phyloP scores from a whole-genome alignment of 2,329 filamentous ascomycete genomes.

The Herpotrichia juniperi region DNA sequence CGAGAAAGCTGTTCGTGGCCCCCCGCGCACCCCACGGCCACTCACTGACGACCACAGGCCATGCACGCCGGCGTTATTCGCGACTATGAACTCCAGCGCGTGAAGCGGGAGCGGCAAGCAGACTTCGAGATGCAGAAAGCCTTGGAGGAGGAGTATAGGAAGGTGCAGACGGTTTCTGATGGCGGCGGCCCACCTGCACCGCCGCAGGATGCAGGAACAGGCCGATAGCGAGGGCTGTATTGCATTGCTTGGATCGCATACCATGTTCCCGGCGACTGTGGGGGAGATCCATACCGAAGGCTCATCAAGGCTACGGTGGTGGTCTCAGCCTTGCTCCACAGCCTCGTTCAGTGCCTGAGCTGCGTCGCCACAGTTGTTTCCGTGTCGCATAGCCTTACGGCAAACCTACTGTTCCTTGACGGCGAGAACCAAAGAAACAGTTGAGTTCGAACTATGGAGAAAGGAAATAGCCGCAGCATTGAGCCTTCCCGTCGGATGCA shows the following conservation, averaged over 20 bases:
- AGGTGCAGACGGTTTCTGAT: slow-evolving; percentile 77
- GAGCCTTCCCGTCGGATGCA: too few species aligned
- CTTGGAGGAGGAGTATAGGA: slow-evolving; percentile 88
- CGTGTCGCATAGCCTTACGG: not conserved
- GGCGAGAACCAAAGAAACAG: too few species aligned
- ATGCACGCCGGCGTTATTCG: slow-evolving; percentile 96
- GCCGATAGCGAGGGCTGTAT: slow-evolving; percentile 12
- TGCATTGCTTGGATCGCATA: not conserved
- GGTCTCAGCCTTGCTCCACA: slow-evolving; percentile 12
- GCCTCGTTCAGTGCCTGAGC: slow-evolving; percentile 6
- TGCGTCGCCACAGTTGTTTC: too few species aligned
- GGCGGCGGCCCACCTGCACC: slow-evolving; percentile 35
- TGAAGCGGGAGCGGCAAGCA: slow-evolving; percentile 88
- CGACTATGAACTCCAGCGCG: slow-evolving; percentile 89
- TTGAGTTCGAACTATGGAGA: too few species aligned
- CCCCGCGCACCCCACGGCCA: slow-evolving; percentile 15
- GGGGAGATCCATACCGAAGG: not conserved
- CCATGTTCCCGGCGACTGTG: not conserved
- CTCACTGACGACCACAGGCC: slow-evolving; percentile 60
- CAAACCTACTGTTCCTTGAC: not conserved
- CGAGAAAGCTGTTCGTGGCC: slow-evolving; percentile 74
- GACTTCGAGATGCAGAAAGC: slow-evolving; percentile 92
- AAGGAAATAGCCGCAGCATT: not conserved
- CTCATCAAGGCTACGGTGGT: not conserved
- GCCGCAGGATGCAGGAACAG: slow-evolving; percentile 18